A percentile compares a stretch with the other conserved stretches of the same genome.
phyloP scores from a whole-genome alignment of 2,329 filamentous ascomycete genomes.

The Trichoderma citrinoviride region DNA sequence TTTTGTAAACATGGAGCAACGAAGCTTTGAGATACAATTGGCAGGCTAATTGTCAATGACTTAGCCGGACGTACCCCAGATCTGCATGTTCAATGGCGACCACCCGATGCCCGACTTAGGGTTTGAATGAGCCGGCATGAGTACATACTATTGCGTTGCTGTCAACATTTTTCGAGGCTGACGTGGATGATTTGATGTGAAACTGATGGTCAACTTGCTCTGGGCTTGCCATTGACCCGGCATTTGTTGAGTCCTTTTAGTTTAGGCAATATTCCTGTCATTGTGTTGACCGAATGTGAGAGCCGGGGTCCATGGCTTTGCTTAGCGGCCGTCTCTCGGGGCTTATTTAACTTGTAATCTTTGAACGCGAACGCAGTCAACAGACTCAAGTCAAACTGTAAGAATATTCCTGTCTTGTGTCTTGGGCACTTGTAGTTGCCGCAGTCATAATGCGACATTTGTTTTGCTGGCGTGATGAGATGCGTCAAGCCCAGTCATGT shows the following conservation, averaged over 20 bases:
- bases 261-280: slow-evolving; percentile 1
- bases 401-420: too few relatives aligned
- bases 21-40: neutral
- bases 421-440: too few relatives aligned
- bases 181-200: neutral
- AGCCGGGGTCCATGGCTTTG: neutral
- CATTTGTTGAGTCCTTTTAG: neutral
- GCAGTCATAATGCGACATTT: too few relatives aligned
- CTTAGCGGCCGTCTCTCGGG: too few relatives aligned
- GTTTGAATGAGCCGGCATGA: neutral
- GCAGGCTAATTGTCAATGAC: neutral
- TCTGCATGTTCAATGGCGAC: neutral
- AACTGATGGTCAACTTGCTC: neutral
- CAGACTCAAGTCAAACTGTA: too few relatives aligned
- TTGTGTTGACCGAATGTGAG: neutral
- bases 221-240: neutral
- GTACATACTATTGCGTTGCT: neutral
- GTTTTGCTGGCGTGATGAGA: too few relatives aligned
- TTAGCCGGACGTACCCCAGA: slow-evolving; percentile 15
- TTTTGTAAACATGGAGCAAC: neutral
- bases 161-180: neutral
- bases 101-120: neutral
- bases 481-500: too few relatives aligned
- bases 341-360: too few relatives aligned
- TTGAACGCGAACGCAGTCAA: too few relatives aligned